Percentiles rank a stretch among this genome's conserved stretches.
Conservation (phyloP, 2,329 filamentous ascomycete species). For the Neurospora crassa region DNA sequence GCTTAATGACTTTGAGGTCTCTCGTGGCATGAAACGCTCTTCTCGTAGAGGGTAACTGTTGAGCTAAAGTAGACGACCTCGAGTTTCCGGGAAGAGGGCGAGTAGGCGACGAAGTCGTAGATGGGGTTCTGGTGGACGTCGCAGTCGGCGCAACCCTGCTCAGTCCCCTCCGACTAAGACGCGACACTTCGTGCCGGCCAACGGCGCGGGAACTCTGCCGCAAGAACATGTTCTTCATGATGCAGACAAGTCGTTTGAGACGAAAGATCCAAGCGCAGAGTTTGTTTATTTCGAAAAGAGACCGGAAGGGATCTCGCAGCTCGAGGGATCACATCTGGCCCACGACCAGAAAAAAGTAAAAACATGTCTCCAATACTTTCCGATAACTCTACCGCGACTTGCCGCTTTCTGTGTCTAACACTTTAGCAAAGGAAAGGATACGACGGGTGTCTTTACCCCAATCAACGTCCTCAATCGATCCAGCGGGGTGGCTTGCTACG, state of each 20-base stretch:
- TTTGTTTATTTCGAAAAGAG: neutral
- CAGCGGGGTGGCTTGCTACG: conserved; percentile 17
- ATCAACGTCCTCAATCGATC: neutral
- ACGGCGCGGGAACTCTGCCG: conserved; percentile 41
- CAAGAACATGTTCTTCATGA: conserved; percentile 40
- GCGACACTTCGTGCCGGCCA: conserved; percentile 36
- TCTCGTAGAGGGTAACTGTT: conserved; percentile 8
- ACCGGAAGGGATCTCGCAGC: neutral
- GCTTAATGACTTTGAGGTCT: conserved; percentile 54
- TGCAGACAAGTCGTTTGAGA: conserved; percentile 4
- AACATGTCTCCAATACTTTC: neutral
- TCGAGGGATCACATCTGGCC: neutral
- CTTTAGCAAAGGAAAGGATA: neutral
- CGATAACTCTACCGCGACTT: neutral
- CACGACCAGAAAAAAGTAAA: neutral
- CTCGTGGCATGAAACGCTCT: conserved; percentile 43
- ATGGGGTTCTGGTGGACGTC: conserved; percentile 13
- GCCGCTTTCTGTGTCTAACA: neutral
- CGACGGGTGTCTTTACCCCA: conserved; percentile 1
- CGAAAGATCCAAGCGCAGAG: conserved; percentile 1
- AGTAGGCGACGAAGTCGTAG: neutral
- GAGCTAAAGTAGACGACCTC: neutral
- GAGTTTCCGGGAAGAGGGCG: neutral
- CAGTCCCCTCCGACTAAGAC: conserved; percentile 28
- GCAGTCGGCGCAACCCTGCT: conserved; percentile 22